These are phyloP conservation scores for Jaltomata sinuosa DNA, from an alignment of 257 asterid species.

Conservation along the genomic window DNA sequence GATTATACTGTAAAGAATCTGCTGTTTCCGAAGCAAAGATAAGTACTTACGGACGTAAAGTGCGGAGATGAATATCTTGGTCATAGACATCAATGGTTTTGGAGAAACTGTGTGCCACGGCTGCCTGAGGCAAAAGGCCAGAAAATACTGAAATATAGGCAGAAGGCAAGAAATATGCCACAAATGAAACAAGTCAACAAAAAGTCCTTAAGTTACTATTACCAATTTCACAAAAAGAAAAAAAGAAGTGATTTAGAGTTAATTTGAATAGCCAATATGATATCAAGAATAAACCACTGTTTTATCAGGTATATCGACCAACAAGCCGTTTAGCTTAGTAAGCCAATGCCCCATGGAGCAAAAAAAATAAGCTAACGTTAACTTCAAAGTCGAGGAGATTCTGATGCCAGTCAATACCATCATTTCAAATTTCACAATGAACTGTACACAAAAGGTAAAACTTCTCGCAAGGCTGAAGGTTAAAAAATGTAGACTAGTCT, in stretches of 20 bases:
- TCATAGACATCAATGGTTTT: constrained; percentile 79
- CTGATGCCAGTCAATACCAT: background rate
- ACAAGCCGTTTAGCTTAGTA: background rate
- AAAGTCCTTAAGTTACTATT: background rate
- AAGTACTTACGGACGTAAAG: constrained; percentile 63
- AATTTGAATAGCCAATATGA: background rate
- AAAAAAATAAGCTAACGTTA: background rate
- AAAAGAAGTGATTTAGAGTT: background rate
- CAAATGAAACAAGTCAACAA: background rate
- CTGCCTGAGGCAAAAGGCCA: constrained; percentile 44
- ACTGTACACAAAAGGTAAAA: background rate
- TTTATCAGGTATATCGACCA: background rate
- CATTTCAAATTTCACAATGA: background rate
- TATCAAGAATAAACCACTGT: background rate
- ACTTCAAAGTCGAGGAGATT: background rate
- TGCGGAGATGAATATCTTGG: constrained; percentile 90
- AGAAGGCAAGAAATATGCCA: constrained; percentile 2
- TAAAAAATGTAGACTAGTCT: background rate
- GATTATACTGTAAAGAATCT: background rate
- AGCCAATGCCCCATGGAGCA: background rate
- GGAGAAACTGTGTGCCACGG: constrained; percentile 80
- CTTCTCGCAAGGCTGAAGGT: background rate
- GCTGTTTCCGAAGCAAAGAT: background rate
- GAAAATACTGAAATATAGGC: background rate
- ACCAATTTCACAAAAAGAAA: background rate